Conservation (phyloP, 2,329 filamentous ascomycete genomes). For the Penicillium hesseltinei region DNA sequence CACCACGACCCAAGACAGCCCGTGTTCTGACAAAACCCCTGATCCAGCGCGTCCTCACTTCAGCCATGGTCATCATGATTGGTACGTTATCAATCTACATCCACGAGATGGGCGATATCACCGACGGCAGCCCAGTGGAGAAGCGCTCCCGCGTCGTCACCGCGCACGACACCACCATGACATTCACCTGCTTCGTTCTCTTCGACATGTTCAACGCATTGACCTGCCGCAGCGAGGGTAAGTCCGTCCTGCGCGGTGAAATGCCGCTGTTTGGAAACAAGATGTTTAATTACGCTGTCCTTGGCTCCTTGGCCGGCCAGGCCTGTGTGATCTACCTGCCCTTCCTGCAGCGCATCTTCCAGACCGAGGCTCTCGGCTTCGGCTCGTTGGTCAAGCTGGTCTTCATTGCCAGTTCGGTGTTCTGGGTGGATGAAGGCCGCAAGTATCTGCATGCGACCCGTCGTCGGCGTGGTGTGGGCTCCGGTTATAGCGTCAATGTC, state of each 20-base stretch:
- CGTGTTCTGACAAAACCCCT: slow-evolving; percentile 85
- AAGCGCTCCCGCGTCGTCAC: slow-evolving; percentile 64
- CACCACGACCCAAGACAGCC: slow-evolving; percentile 81
- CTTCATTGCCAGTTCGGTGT: slow-evolving; percentile 79
- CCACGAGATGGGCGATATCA: slow-evolving; percentile 79
- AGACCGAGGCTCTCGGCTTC: slow-evolving; percentile 80
- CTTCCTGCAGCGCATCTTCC: slow-evolving; percentile 89
- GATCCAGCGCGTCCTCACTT: slow-evolving; percentile 80
- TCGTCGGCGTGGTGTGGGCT: slow-evolving; percentile 34
- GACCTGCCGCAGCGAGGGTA: slow-evolving; percentile 85
- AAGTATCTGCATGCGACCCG: slow-evolving; percentile 60
- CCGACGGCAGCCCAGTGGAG: slow-evolving; percentile 40
- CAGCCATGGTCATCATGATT: slow-evolving; percentile 83
- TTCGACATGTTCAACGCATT: slow-evolving; percentile 99
- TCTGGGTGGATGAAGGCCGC: slow-evolving; percentile 88
- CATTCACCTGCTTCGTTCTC: slow-evolving; percentile 96
- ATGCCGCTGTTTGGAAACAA: slow-evolving; percentile 79
- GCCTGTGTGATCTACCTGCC: slow-evolving; percentile 91
- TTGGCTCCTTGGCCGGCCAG: slow-evolving; percentile 80
- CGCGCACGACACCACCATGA: slow-evolving; percentile 96
- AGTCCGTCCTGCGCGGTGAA: slow-evolving; percentile 84
- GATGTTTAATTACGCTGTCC: slow-evolving; percentile 95
- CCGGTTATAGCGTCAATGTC: slow-evolving; percentile 45
- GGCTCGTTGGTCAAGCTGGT: slow-evolving; percentile 72
- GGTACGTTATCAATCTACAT: slow-evolving; percentile 91